These are phyloP conservation scores for Quercus aquifolioides DNA, from an alignment of 306 rosid genomes.

Conservation along the genomic window DNA sequence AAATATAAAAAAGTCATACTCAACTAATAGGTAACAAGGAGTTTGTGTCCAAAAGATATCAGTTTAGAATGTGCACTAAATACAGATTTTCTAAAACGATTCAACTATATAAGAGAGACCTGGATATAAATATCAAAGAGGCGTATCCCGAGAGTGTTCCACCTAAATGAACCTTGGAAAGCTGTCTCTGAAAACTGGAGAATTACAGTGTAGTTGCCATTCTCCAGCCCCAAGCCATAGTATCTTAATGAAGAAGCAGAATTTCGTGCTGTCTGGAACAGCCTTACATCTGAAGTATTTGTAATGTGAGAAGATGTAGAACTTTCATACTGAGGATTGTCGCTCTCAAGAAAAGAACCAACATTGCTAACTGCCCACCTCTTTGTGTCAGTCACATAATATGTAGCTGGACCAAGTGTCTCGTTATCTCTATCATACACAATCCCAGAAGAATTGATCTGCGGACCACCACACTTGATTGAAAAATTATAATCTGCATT, in stretches of 20 bases:
- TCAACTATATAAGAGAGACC: constrained; percentile 31
- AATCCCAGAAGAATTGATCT: constrained; percentile 32
- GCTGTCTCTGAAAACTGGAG: constrained; percentile 71
- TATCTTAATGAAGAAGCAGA: constrained; percentile 85
- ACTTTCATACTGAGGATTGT: constrained; percentile 22
- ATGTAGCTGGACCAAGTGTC: constrained; percentile 66
- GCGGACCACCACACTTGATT: constrained; percentile 68
- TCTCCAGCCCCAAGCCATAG: constrained; percentile 75
- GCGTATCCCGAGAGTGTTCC: constrained; percentile 73
- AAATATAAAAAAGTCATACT: not conserved
- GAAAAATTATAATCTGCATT: constrained; percentile 60
- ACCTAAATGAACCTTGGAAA: constrained; percentile 33
- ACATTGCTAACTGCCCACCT: constrained; percentile 83
- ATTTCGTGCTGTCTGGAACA: constrained; percentile 63
- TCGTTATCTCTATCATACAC: constrained; percentile 45
- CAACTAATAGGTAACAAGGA: not conserved
- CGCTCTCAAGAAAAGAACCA: constrained; percentile 41
- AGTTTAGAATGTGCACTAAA: not conserved
- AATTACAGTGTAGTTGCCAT: constrained; percentile 61
- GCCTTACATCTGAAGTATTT: constrained; percentile 41
- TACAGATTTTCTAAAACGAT: not conserved
- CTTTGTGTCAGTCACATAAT: constrained; percentile 45
- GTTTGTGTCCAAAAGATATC: not conserved
- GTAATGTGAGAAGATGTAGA: constrained; percentile 39
- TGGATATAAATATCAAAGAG: constrained; percentile 80